Percentiles rank a stretch among this genome's conserved stretches.
Conservation (phyloP, 805 yeast genomes). For the Candida insectorum region DNA sequence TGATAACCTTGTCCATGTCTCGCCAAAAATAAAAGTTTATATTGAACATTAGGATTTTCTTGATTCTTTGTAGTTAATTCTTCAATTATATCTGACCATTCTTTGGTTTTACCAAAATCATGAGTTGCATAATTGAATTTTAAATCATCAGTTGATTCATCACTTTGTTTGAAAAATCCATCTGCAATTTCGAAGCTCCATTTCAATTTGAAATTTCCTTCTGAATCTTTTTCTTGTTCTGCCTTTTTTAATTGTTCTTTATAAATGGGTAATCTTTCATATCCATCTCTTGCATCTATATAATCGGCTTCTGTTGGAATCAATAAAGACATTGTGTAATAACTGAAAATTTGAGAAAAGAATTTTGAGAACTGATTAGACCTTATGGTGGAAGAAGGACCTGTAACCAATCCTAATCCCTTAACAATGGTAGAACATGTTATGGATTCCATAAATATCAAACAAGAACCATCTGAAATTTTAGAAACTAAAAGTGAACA, state of each 20-base stretch:
- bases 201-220: slow-evolving; percentile 20
- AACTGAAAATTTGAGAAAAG: too few relatives aligned
- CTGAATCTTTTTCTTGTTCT: not conserved
- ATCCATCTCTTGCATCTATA: slow-evolving; percentile 30
- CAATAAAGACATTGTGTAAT: slow-evolving; percentile 20
- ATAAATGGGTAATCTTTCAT: slow-evolving; percentile 15
- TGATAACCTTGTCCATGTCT: slow-evolving; percentile 75
- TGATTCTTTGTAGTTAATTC: slow-evolving; percentile 9
- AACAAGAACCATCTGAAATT: too few relatives aligned
- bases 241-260: slow-evolving; percentile 5
- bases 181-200: slow-evolving; percentile 48
- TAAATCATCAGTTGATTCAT: slow-evolving; percentile 42
- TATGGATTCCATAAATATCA: not conserved
- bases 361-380: too few relatives aligned
- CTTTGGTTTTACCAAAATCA: slow-evolving; percentile 41
- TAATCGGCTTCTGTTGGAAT: slow-evolving; percentile 31
- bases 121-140: slow-evolving; percentile 39
- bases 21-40: slow-evolving; percentile 52
- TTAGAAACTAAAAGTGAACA: too few relatives aligned
- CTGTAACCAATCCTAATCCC: too few relatives aligned
- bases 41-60: slow-evolving; percentile 23
- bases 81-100: slow-evolving; percentile 37
- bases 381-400: not conserved
- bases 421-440: too few relatives aligned
- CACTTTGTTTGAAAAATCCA: slow-evolving; percentile 50